Conservation (phyloP, 192 early-diverging fungal genomes). For the Entomortierella parvispora region DNA sequence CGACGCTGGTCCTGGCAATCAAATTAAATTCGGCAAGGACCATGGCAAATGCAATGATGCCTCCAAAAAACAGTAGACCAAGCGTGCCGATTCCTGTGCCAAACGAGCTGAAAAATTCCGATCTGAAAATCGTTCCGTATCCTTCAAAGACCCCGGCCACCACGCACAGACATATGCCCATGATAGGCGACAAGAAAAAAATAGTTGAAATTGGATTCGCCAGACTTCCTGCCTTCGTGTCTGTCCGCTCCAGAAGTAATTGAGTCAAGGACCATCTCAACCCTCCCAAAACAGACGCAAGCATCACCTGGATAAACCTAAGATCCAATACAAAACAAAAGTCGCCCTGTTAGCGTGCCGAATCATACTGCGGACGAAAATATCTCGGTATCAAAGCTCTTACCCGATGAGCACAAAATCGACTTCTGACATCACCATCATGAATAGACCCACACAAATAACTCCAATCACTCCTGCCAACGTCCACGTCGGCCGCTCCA, state of each 20-base stretch:
- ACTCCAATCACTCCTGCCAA: conserved; percentile 79
- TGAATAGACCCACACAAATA: conserved; percentile 82
- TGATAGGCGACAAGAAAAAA: conserved; percentile 83
- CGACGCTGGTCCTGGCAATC: conserved; percentile 84
- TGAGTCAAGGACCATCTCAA: conserved; percentile 92
- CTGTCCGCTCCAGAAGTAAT: conserved; percentile 69
- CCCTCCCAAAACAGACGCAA: conserved; percentile 85
- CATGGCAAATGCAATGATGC: conserved; percentile 88
- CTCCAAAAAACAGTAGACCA: conserved; percentile 76
- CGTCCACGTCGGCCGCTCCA: conserved; percentile 80
- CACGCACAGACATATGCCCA: conserved; percentile 71
- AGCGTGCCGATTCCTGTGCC: conserved; percentile 52
- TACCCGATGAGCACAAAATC: conserved; percentile 83
- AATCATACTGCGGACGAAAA: background rate
- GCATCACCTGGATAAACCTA: conserved; percentile 79
- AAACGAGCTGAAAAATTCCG: conserved; percentile 61
- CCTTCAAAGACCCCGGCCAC: conserved; percentile 77
- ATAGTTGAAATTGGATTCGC: conserved; percentile 91
- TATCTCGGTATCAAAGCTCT: background rate
- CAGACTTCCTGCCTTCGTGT: conserved; percentile 77
- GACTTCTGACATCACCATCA: conserved; percentile 90
- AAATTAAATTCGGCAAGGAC: conserved; percentile 86
- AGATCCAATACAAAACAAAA: background rate
- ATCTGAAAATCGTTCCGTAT: conserved; percentile 58
- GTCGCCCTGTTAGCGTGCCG: background rate